phyloP scores from a whole-genome alignment of 2,329 filamentous ascomycete species.

The Aspergillus sp. region DNA sequence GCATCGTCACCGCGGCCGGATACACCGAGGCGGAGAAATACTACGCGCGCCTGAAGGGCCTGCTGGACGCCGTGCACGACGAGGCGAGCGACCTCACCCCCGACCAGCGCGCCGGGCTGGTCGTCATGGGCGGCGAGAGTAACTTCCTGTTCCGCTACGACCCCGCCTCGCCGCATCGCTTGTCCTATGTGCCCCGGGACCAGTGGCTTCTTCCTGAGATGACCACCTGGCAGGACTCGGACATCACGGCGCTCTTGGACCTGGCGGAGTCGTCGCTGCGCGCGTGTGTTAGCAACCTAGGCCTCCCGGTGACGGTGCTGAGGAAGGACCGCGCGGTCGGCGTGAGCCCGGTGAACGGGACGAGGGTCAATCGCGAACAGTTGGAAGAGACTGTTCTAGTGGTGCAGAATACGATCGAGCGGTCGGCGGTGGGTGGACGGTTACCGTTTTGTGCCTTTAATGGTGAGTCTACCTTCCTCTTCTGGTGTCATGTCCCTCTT shows the following conservation, averaged over 20 bases:
- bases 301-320: constrained; percentile 74
- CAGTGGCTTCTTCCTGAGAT: constrained; percentile 63
- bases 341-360: constrained; percentile 64
- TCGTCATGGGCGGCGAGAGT: constrained; percentile 93
- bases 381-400: constrained; percentile 95
- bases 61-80: constrained; percentile 75
- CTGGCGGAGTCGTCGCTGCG: constrained; percentile 80
- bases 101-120: constrained; percentile 71
- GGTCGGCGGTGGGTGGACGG: constrained; percentile 65
- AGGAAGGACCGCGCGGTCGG: constrained; percentile 87
- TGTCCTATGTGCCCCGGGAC: constrained; percentile 61
- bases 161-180: constrained; percentile 61
- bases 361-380: constrained; percentile 78
- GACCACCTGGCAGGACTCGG: constrained; percentile 54
- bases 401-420: constrained; percentile 87
- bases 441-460: constrained; percentile 98
- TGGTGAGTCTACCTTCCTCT: constrained; percentile 44
- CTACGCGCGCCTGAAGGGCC: constrained; percentile 79
- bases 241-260: constrained; percentile 80
- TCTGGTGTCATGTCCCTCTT: too few relatives aligned
- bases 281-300: constrained; percentile 77
- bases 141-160: constrained; percentile 91
- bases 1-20: constrained; percentile 94
- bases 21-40: constrained; percentile 88
- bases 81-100: constrained; percentile 58